phyloP scores from a whole-genome alignment of 331 rosid species.

The Malus hybrid region DNA sequence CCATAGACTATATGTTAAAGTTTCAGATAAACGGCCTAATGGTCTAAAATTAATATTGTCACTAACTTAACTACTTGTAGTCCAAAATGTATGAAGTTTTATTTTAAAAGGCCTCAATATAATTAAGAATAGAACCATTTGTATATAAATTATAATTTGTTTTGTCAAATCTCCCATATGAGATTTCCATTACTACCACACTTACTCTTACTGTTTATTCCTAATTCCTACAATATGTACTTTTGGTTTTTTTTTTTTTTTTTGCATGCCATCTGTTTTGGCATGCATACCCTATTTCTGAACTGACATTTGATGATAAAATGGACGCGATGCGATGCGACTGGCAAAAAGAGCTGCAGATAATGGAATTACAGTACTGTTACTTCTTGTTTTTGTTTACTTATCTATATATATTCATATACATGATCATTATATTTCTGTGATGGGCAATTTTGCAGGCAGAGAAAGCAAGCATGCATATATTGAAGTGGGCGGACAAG shows the following conservation, averaged over 20 bases:
- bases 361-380: background rate
- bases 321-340: slow-evolving; percentile 29
- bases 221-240: too few relatives aligned
- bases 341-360: slow-evolving; percentile 60
- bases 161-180: too few relatives aligned
- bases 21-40: too few relatives aligned
- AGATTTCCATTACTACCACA: too few relatives aligned
- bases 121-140: too few relatives aligned
- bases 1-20: too few relatives aligned
- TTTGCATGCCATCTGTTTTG: background rate
- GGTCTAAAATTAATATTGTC: too few relatives aligned
- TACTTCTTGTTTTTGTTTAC: background rate
- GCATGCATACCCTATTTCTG: background rate
- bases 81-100: too few relatives aligned
- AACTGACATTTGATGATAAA: background rate
- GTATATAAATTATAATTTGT: too few relatives aligned
- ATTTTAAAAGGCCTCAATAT: too few relatives aligned
- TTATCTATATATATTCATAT: background rate
- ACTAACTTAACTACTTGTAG: too few relatives aligned
- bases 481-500: slow-evolving; percentile 26
- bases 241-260: background rate
- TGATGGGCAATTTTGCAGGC: slow-evolving; percentile 42
- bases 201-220: too few relatives aligned
- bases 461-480: slow-evolving; percentile 26
- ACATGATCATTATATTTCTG: background rate